phyloP scores from a whole-genome alignment of 192 early-diverging fungal species.

The Dissophora globulifera region DNA sequence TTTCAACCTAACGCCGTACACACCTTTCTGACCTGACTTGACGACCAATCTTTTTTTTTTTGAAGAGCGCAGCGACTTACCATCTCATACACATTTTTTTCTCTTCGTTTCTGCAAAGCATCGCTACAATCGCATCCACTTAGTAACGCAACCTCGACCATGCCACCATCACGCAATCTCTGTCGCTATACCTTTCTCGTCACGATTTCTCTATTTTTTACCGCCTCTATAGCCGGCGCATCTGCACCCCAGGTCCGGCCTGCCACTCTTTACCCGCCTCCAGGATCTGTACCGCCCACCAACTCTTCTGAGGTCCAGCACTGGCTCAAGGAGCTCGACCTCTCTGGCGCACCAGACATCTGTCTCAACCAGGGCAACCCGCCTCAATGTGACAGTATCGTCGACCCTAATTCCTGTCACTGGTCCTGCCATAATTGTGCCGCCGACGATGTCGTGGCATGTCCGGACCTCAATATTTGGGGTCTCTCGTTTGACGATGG shows the following conservation, averaged over 20 bases:
- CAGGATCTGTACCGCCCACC: neutral
- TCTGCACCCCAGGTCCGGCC: too few relatives aligned
- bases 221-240: neutral
- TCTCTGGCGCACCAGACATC: conserved; percentile 16
- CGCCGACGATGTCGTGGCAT: conserved; percentile 53
- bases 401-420: conserved; percentile 35
- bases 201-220: neutral
- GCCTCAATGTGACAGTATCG: conserved; percentile 1
- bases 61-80: too few relatives aligned
- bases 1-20: too few relatives aligned
- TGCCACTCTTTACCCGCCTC: conserved; percentile 2
- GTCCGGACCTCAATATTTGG: conserved; percentile 58
- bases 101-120: neutral
- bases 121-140: neutral
- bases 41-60: too few relatives aligned
- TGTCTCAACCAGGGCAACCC: conserved; percentile 11
- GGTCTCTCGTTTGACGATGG: conserved; percentile 77
- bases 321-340: conserved; percentile 40
- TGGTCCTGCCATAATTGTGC: conserved; percentile 59
- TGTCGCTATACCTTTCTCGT: too few relatives aligned
- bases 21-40: too few relatives aligned
- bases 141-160: too few relatives aligned
- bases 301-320: conserved; percentile 17
- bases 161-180: too few relatives aligned
- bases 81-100: neutral